A percentile compares a stretch with the other conserved stretches of the same genome.
Evolutionary conservation across 1,284 basidiomycete species (phyloP).

Genomic region (Moniliella sp.): DNA sequence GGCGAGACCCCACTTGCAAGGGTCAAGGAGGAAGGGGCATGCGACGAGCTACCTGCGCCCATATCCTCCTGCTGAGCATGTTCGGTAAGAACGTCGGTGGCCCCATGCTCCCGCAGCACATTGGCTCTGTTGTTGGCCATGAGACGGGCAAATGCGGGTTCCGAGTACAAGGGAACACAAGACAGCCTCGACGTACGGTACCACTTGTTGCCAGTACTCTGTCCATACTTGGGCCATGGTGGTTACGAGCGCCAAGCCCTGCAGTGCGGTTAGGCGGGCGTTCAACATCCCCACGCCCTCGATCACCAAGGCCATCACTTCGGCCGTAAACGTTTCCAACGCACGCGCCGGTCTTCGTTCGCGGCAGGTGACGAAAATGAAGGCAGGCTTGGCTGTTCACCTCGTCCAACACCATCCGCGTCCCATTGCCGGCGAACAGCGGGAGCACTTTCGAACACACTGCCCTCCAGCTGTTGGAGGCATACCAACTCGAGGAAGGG

Average conservation of each 20-base stretch:
- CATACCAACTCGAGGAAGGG: no score
- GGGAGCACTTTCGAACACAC: constrained; percentile 68
- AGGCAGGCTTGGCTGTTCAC: constrained; percentile 61
- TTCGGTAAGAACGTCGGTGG: no score
- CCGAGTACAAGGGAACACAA: constrained; percentile 37
- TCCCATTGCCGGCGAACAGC: constrained; percentile 69
- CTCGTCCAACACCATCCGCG: constrained; percentile 74
- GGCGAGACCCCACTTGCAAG: background rate
- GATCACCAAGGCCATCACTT: constrained; percentile 59
- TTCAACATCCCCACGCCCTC: constrained; percentile 78
- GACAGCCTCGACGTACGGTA: constrained; percentile 59
- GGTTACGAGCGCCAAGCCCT: constrained; percentile 45
- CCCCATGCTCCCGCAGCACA: background rate
- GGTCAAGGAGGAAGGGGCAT: background rate
- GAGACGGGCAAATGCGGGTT: constrained; percentile 17
- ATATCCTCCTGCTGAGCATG: no score
- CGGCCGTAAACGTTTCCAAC: constrained; percentile 46
- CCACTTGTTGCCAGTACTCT: constrained; percentile 77
- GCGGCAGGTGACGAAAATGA: no score
- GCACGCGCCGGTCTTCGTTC: constrained; percentile 35
- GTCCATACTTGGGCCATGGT: constrained; percentile 70
- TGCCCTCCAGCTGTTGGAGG: constrained; percentile 43
- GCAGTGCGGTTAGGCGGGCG: constrained; percentile 49
- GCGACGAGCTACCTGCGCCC: background rate
- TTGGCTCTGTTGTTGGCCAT: constrained; percentile 3